A percentile compares a stretch with the other conserved stretches of the same genome.
Evolutionary conservation across 257 asterid genomes (phyloP).

Genomic region (Mentha longifolia): DNA sequence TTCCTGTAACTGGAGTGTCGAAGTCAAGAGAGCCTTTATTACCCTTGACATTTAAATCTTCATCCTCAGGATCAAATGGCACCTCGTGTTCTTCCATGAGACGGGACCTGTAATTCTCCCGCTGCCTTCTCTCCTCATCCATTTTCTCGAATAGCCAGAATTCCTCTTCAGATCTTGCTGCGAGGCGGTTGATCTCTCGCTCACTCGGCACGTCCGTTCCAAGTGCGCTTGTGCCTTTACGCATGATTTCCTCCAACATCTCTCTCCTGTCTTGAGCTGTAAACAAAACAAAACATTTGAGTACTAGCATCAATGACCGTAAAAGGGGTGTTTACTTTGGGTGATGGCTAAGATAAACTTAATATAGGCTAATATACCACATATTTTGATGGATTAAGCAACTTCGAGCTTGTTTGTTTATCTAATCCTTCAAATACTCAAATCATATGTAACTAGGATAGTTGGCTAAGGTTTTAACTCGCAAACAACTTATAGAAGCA

Average conservation of each 20-base stretch:
- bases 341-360: too few relatives aligned
- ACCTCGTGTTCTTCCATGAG: slow-evolving; percentile 96
- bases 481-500: too few relatives aligned
- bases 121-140: slow-evolving; percentile 92
- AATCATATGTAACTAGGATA: background rate
- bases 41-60: slow-evolving; percentile 52
- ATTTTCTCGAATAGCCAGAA: slow-evolving; percentile 93
- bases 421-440: background rate
- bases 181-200: slow-evolving; percentile 93
- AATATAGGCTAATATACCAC: background rate
- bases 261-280: slow-evolving; percentile 98
- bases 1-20: slow-evolving; percentile 70
- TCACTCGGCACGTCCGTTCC: slow-evolving; percentile 98
- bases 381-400: background rate
- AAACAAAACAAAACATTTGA: slow-evolving; percentile 12
- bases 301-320: background rate
- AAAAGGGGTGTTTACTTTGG: too few relatives aligned
- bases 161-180: slow-evolving; percentile 95
- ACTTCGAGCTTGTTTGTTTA: too few relatives aligned
- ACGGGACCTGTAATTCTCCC: slow-evolving; percentile 84
- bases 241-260: slow-evolving; percentile 95
- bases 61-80: slow-evolving; percentile 38
- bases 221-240: slow-evolving; percentile 82
- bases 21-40: slow-evolving; percentile 56
- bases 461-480: too few relatives aligned